A percentile compares a stretch with the other conserved stretches of the same genome.
Conservation (phyloP, 1,139 yeast genomes). For the Kodamaea sp. region DNA sequence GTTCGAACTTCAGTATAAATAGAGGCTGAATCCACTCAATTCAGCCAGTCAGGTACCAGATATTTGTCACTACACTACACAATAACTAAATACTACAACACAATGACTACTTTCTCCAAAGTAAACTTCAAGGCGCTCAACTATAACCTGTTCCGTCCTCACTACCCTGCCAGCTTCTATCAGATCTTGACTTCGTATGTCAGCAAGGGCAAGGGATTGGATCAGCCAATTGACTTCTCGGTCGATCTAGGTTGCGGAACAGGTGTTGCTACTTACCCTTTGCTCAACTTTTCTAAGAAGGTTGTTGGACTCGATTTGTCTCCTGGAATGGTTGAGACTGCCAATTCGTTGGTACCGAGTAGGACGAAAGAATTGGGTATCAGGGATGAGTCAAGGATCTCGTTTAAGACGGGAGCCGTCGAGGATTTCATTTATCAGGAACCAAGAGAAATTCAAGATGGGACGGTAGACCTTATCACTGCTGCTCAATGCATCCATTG, state of each 20-base stretch:
- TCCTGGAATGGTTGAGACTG: constrained; percentile 35
- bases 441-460: constrained; percentile 18
- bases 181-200: constrained; percentile 24
- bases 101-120: constrained; percentile 69
- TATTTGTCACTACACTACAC: no score
- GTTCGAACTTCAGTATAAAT: no score
- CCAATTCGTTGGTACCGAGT: constrained; percentile 26
- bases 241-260: constrained; percentile 46
- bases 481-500: constrained; percentile 52
- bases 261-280: constrained; percentile 42
- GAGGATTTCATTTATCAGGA: constrained; percentile 29
- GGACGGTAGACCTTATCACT: constrained; percentile 37
- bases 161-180: constrained; percentile 26
- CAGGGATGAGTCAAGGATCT: constrained; percentile 25
- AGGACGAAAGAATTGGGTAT: constrained; percentile 30
- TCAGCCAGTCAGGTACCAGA: no score
- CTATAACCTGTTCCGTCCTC: constrained; percentile 53
- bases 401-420: constrained; percentile 36
- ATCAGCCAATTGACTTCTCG: constrained; percentile 23
- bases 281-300: constrained; percentile 29
- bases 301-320: constrained; percentile 41
- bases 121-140: constrained; percentile 55
- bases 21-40: no score
- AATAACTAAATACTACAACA: no score
- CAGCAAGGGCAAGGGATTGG: constrained; percentile 13